phyloP scores from a whole-genome alignment of 352 stramenopile genomes.

The Phytophthora tubulina region DNA sequence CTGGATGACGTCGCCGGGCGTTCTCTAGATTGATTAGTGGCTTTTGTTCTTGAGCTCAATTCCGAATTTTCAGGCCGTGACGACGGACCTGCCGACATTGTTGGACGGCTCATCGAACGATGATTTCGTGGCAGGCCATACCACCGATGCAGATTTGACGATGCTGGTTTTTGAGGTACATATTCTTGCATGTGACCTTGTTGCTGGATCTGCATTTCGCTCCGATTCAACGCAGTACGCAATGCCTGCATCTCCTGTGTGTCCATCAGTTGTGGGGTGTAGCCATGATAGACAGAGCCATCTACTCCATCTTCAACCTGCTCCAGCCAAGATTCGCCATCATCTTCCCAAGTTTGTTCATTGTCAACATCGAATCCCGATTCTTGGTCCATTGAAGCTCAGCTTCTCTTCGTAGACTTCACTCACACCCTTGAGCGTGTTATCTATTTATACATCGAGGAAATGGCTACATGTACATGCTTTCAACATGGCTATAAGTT shows the following conservation, averaged over 20 bases:
- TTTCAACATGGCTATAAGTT: background rate
- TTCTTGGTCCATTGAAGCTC: slow-evolving; percentile 9
- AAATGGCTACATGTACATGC: slow-evolving; percentile 4
- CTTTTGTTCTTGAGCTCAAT: background rate
- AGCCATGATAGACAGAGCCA: slow-evolving; percentile 31
- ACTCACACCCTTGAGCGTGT: too few species aligned
- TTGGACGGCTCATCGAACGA: slow-evolving; percentile 7
- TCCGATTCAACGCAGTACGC: slow-evolving; percentile 48
- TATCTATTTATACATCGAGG: too few species aligned
- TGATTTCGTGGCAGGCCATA: slow-evolving; percentile 28
- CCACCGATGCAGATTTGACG: slow-evolving; percentile 22
- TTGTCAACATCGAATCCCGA: background rate
- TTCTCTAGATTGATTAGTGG: background rate
- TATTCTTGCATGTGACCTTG: slow-evolving; percentile 66
- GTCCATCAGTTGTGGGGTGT: slow-evolving; percentile 70
- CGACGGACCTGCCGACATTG: slow-evolving; percentile 24
- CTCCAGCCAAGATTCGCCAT: slow-evolving; percentile 1
- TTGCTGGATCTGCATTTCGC: slow-evolving; percentile 47
- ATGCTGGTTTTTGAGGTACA: slow-evolving; percentile 43
- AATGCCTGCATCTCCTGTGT: slow-evolving; percentile 54
- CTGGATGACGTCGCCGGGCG: slow-evolving; percentile 8
- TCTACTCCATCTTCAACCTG: slow-evolving; percentile 16
- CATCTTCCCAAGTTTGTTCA: slow-evolving; percentile 1
- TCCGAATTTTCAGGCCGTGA: slow-evolving; percentile 4
- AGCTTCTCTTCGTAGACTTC: too few species aligned